phyloP scores from a whole-genome alignment of 805 yeast genomes.

The Lachancea dasiensis region DNA sequence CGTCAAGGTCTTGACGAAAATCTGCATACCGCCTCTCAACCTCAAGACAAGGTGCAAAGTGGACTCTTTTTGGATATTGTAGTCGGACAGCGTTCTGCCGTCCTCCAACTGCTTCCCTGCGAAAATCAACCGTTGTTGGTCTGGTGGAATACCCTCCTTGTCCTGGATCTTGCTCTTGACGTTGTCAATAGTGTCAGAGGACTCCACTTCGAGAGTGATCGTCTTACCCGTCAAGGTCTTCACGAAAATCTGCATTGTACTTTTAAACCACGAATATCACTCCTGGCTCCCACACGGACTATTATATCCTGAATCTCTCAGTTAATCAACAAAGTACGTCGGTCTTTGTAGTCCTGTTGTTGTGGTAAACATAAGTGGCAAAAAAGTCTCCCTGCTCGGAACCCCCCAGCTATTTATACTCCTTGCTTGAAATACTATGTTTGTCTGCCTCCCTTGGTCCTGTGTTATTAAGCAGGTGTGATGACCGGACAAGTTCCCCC shows the following conservation, averaged over 20 bases:
- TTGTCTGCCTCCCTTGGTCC: constrained; percentile 2
- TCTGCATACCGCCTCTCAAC: constrained; percentile 76
- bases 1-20: constrained; percentile 83
- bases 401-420: constrained; percentile 8
- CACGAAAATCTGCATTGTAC: constrained; percentile 90
- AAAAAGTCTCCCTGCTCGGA: neutral
- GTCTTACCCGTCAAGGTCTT: constrained; percentile 98
- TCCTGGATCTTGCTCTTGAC: constrained; percentile 75
- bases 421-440: neutral
- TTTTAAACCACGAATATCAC: constrained; percentile 77
- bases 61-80: constrained; percentile 67
- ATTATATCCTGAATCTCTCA: no score
- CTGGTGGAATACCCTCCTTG: constrained; percentile 67
- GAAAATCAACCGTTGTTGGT: constrained; percentile 61
- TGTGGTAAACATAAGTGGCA: no score
- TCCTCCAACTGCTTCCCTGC: constrained; percentile 70
- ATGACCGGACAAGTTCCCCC: neutral
- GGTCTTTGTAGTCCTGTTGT: no score
- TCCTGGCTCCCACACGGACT: no score
- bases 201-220: constrained; percentile 88
- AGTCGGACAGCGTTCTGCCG: constrained; percentile 65
- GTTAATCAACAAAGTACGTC: no score
- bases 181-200: constrained; percentile 88
- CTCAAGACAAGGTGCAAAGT: constrained; percentile 65
- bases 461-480: constrained; percentile 1